Evolutionary conservation across 176 grass and related monocot genomes (phyloP).

Genomic region (Eragrostis nindensis): DNA sequence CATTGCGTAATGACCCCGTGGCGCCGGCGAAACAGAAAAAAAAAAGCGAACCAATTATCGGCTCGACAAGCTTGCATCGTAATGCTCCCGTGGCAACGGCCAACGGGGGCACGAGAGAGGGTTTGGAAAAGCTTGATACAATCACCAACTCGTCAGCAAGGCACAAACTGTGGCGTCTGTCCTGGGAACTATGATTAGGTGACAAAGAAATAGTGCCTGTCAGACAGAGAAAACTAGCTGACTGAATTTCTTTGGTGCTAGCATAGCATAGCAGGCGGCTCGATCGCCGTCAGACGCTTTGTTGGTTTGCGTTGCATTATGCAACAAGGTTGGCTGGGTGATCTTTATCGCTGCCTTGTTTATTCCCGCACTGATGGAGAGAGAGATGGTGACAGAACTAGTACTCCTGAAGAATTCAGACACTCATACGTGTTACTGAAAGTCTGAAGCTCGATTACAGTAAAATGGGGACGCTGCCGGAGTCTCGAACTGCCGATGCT

Average conservation of each 20-base stretch:
- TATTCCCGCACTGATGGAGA: neutral
- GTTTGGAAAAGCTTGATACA: too few relatives aligned
- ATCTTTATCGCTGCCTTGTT: conserved; percentile 33
- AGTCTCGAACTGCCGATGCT: too few relatives aligned
- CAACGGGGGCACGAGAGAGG: too few relatives aligned
- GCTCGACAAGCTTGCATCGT: too few relatives aligned
- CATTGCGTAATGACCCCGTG: too few relatives aligned
- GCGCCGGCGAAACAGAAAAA: too few relatives aligned
- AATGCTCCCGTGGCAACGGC: neutral
- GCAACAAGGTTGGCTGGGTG: conserved; percentile 26
- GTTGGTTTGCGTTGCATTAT: neutral
- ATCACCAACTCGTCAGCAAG: neutral
- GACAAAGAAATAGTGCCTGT: neutral
- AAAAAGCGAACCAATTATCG: too few relatives aligned
- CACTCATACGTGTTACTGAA: too few relatives aligned
- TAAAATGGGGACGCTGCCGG: too few relatives aligned
- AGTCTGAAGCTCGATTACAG: neutral
- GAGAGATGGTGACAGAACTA: too few relatives aligned
- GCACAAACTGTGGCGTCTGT: neutral
- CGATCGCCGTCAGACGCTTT: neutral
- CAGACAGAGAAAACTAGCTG: neutral
- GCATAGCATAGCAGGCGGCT: neutral
- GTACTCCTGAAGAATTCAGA: too few relatives aligned
- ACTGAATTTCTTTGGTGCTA: neutral
- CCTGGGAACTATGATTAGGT: neutral